Conservation (phyloP, 179 eudicot species). For the Beta macrorhiza region DNA sequence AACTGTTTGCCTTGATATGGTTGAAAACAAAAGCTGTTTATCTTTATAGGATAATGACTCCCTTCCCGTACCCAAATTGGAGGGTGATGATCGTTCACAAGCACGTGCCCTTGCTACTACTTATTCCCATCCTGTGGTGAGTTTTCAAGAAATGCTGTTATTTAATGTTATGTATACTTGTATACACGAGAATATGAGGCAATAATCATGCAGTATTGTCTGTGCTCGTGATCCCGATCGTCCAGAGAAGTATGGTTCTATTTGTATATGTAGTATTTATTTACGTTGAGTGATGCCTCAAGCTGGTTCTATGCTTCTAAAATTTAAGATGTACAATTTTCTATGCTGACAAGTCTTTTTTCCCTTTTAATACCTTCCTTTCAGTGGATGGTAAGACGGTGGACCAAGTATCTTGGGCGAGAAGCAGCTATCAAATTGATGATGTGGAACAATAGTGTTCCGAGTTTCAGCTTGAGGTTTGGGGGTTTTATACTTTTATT, state of each 20-base stretch:
- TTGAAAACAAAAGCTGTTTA: not conserved
- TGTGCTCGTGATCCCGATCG: not conserved
- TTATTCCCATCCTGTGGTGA: conserved; percentile 97
- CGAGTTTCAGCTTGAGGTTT: conserved; percentile 82
- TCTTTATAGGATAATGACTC: conserved; percentile 58
- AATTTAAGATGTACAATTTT: not conserved
- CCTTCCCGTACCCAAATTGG: conserved; percentile 72
- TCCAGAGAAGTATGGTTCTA: not conserved
- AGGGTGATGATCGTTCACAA: conserved; percentile 77
- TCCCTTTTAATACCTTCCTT: not conserved
- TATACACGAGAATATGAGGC: not conserved
- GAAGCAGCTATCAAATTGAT: conserved; percentile 78
- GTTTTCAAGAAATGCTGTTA: conserved; percentile 28
- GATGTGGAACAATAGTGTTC: conserved; percentile 88
- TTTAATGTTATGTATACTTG: not conserved
- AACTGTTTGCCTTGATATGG: not conserved
- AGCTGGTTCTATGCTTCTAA: conserved; percentile 1
- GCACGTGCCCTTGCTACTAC: conserved; percentile 93
- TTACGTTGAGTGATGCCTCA: not conserved
- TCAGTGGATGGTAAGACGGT: conserved; percentile 97
- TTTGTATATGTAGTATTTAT: not conserved
- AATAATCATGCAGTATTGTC: not conserved
- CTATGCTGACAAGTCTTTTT: conserved; percentile 5
- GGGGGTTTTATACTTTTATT: conserved; percentile 14
- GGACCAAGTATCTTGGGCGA: conserved; percentile 74